Conservation (phyloP, 2,329 filamentous ascomycete genomes). For the Sclerotinia sclerotiorum region DNA sequence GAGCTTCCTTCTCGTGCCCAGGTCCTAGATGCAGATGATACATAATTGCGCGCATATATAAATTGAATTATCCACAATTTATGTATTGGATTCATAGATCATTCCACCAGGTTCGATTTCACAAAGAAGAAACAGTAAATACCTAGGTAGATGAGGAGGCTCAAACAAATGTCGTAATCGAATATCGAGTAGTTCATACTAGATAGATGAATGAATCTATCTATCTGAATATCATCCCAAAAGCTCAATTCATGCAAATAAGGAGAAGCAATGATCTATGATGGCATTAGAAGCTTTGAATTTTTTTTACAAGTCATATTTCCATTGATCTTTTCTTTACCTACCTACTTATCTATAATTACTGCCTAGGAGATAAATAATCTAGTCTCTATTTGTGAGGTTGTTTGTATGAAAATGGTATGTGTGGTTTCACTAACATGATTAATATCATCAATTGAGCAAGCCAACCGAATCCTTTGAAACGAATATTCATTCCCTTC, state of each 20-base stretch:
- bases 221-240: neutral
- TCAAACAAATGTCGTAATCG: conserved; percentile 7
- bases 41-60: conserved; percentile 14
- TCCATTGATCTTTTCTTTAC: neutral
- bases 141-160: neutral
- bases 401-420: neutral
- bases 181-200: neutral
- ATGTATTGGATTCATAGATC: neutral
- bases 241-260: neutral
- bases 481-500: conserved; percentile 10
- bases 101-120: conserved; percentile 4
- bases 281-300: neutral
- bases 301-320: neutral
- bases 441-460: neutral
- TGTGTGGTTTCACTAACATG: conserved; percentile 6
- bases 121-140: conserved; percentile 1
- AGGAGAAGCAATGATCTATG: neutral
- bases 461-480: conserved; percentile 18
- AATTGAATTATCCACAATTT: conserved; percentile 4
- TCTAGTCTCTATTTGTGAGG: neutral
- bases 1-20: neutral
- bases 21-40: neutral
- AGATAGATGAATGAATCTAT: neutral
- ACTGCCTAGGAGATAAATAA: too few relatives aligned
- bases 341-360: too few relatives aligned